These are phyloP conservation scores for Apostasia ramifera DNA, from an alignment of 106 monocot species.

Conservation along the genomic window DNA sequence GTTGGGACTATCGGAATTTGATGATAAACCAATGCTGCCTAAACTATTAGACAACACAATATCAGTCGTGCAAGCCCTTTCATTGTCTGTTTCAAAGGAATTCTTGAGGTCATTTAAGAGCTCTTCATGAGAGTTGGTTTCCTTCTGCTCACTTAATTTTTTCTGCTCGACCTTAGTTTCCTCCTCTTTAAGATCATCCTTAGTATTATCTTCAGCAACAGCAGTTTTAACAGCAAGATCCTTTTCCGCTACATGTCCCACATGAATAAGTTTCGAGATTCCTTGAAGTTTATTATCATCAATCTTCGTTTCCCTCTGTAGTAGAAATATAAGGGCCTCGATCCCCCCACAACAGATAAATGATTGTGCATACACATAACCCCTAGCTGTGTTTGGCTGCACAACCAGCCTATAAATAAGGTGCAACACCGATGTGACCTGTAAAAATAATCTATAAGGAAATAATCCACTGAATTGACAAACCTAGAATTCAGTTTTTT, in stretches of 20 bases:
- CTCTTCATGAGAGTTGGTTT: conserved; percentile 23
- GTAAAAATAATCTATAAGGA: conserved; percentile 3
- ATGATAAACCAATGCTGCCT: conserved; percentile 69
- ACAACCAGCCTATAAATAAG: conserved; percentile 86
- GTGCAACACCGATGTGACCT: conserved; percentile 97
- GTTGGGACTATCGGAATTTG: conserved; percentile 61
- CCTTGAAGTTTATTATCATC: conserved; percentile 49
- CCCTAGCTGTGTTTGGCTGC: conserved; percentile 79
- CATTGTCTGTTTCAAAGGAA: conserved; percentile 20
- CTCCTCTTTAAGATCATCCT: neutral
- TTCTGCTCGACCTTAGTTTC: neutral
- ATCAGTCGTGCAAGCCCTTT: conserved; percentile 44
- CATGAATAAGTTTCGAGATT: conserved; percentile 8
- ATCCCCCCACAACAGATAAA: conserved; percentile 83
- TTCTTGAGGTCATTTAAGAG: neutral
- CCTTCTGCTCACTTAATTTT: neutral
- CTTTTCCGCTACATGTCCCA: conserved; percentile 1
- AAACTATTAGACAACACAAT: conserved; percentile 44
- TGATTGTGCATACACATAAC: conserved; percentile 63
- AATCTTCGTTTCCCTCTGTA: conserved; percentile 78
- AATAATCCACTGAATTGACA: no score
- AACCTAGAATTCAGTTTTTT: no score
- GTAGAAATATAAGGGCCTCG: conserved; percentile 82
- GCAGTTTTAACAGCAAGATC: conserved; percentile 16
- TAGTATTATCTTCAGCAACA: conserved; percentile 3